phyloP scores from a whole-genome alignment of 2,329 filamentous ascomycete genomes.

The Penicillium oxalicum region DNA sequence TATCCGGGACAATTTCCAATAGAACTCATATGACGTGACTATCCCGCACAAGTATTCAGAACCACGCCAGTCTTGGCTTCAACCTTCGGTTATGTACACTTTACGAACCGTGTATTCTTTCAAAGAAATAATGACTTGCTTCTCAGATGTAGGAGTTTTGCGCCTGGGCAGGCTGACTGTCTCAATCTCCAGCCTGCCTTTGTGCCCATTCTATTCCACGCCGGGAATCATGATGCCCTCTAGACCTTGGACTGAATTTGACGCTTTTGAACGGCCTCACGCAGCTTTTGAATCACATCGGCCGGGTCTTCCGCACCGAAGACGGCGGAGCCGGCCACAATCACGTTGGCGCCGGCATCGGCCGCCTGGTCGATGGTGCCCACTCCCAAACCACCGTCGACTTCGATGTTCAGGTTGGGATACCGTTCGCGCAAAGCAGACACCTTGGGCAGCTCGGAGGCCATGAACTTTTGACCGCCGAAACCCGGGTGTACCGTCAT shows the following conservation, averaged over 20 bases:
- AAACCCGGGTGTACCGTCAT: slow-evolving; percentile 99
- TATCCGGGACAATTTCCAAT: too few species aligned
- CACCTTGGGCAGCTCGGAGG: slow-evolving; percentile 90
- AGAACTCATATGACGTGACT: too few species aligned
- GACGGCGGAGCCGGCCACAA: slow-evolving; percentile 92
- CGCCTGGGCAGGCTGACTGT: too few species aligned
- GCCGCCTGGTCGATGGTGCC: slow-evolving; percentile 90
- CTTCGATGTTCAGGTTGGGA: slow-evolving; percentile 91
- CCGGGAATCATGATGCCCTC: not conserved
- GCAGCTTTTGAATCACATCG: slow-evolving; percentile 76
- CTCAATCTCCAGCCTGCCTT: too few species aligned
- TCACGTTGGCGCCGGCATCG: slow-evolving; percentile 93
- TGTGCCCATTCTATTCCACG: too few species aligned
- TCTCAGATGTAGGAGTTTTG: too few species aligned
- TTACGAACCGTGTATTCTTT: too few species aligned
- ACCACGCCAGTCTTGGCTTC: too few species aligned
- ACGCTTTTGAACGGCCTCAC: slow-evolving; percentile 68
- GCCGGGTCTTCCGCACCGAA: slow-evolving; percentile 86
- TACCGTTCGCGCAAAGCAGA: slow-evolving; percentile 74
- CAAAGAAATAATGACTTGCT: too few species aligned
- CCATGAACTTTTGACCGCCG: slow-evolving; percentile 98
- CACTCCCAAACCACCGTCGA: slow-evolving; percentile 85
- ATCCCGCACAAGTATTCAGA: too few species aligned
- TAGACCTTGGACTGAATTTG: slow-evolving; percentile 13
- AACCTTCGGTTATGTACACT: too few species aligned